A percentile compares a stretch with the other conserved stretches of the same genome.
phyloP scores from a whole-genome alignment of 306 rosid species.

The Dalbergia oliveri region DNA sequence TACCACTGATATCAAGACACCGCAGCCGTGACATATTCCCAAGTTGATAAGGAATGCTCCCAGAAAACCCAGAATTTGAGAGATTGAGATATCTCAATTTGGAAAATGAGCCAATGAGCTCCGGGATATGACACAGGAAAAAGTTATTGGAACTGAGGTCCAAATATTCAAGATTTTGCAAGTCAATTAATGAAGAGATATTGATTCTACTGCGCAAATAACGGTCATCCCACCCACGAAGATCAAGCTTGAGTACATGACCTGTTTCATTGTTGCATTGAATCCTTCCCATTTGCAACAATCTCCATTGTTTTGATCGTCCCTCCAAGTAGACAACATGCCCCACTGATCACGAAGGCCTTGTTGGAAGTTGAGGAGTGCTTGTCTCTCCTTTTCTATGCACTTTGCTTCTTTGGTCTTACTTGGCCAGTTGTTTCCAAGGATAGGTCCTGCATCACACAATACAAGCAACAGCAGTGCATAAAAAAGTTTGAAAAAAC shows the following conservation, averaged over 20 bases:
- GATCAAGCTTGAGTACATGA: neutral
- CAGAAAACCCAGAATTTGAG: fast-evolving
- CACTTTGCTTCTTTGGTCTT: too few species aligned
- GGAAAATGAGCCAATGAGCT: neutral
- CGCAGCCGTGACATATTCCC: neutral
- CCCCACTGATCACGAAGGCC: neutral
- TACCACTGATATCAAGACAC: neutral
- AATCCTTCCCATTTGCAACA: constrained; percentile 19
- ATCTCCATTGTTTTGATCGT: neutral
- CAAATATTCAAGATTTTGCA: constrained; percentile 19
- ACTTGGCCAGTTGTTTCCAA: too few species aligned
- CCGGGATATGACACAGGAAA: fast-evolving
- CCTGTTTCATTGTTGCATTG: neutral
- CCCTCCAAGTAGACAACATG: constrained; percentile 4
- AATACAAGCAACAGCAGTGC: too few species aligned
- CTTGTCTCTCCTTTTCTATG: neutral
- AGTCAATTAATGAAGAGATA: neutral
- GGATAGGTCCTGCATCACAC: too few species aligned
- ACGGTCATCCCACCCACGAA: neutral
- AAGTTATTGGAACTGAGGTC: neutral
- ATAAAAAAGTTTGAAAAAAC: too few species aligned
- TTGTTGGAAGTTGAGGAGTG: neutral
- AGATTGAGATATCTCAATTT: constrained; percentile 38
- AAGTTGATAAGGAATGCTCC: constrained; percentile 13
- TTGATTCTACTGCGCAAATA: neutral